Evolutionary conservation across 1,284 basidiomycete genomes (phyloP).

Genomic region (Puccinia horiana): DNA sequence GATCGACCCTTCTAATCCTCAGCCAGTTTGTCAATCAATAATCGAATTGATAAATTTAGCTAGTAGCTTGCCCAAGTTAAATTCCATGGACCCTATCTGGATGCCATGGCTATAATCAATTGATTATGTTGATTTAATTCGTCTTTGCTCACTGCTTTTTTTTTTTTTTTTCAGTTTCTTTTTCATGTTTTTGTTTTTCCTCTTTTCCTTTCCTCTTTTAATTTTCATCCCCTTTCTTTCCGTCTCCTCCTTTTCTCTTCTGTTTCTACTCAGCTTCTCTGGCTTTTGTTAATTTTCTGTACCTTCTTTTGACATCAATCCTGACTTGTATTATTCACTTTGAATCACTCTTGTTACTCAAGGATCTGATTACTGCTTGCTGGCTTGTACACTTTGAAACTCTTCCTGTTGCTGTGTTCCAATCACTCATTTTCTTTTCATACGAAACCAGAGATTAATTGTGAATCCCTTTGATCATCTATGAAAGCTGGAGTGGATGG

Average conservation of each 20-base stretch:
- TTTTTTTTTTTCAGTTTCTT: neutral
- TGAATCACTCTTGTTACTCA: too few relatives aligned
- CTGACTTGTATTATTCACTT: neutral
- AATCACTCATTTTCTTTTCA: too few relatives aligned
- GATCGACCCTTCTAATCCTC: constrained; percentile 54
- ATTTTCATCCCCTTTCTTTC: neutral
- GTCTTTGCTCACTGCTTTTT: neutral
- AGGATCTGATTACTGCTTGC: too few relatives aligned
- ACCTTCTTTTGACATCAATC: too few relatives aligned
- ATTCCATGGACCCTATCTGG: constrained; percentile 72
- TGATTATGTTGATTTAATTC: neutral
- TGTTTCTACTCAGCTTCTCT: too few relatives aligned
- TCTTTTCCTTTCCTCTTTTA: neutral
- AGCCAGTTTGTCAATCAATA: constrained; percentile 76
- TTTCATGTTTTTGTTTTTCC: neutral
- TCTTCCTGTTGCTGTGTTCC: too few relatives aligned
- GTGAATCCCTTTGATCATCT: too few relatives aligned
- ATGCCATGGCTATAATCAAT: constrained; percentile 67
- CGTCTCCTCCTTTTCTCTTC: neutral
- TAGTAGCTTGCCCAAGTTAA: constrained; percentile 63
- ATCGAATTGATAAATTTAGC: constrained; percentile 75
- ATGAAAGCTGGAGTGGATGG: too few relatives aligned
- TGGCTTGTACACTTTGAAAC: too few relatives aligned
- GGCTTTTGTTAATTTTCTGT: too few relatives aligned
- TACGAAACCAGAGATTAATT: too few relatives aligned